Evolutionary conservation across 2,329 filamentous ascomycete genomes (phyloP), one percentile per base, ranked within the genome.

Genomic region (Tolypocladium pustulatum): DNA sequence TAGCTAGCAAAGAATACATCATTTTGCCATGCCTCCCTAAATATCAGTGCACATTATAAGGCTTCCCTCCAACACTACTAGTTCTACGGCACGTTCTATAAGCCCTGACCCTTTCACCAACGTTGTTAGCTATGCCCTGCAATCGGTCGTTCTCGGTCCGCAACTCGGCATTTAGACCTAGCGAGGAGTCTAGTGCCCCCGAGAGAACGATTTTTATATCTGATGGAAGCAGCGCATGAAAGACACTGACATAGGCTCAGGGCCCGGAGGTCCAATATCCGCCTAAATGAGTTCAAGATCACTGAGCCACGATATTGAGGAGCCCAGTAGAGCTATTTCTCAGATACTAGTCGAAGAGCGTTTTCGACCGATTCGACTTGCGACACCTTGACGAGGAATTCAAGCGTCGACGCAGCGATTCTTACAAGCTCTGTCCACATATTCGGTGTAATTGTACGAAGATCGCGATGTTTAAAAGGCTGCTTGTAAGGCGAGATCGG

Each of bases 171-270:
- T 64, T 7, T 54, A 66, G 40, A 58, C 67, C 65, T 57, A 66
- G 58, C 34, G 69, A 69, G 51, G 61, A 67, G 41, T 72, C 64
- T 13, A 75, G 54, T 57, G 64, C 59, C 5, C 72, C 70, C 25
- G 74, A 46, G 13, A 76, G 62, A 61, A 74, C 57, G 20, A 74
- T 63, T 61, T 65, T 72, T 17, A 76, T 58, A 71, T 66, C 32
- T 59, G 62, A 64, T 71, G 66, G 20, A 75, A 73, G 34, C 71
- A 60, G 9, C 67, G 72, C 61, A 74, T 36, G 57, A 76, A 75
- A 58, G 59, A 66, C 20, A 72, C 60, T 37, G 71, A 68, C 30
- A 75, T 58, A 37, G 57, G 64, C 66, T 71, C 66, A 7, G 58
- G 57, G 55, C 61, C 58, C 27, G 54, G 56, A 61, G 57, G 54